Evolutionary conservation across 78 protist species (phyloP).

Genomic region (Tieghemostelium lacteum): DNA sequence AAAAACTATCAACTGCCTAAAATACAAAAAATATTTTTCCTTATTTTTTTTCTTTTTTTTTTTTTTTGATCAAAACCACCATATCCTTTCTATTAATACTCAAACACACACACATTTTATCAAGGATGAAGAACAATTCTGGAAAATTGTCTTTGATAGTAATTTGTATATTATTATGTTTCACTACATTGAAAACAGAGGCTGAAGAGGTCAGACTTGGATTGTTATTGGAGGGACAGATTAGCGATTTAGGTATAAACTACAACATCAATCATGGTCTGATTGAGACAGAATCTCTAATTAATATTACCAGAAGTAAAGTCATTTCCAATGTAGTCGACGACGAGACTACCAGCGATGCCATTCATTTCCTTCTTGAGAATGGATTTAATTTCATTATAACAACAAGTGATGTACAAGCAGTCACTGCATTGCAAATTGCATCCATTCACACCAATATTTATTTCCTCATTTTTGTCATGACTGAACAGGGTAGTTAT

Average conservation of each 20-base stretch:
- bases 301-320: neutral
- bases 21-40: too few relatives aligned
- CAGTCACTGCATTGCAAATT: constrained; percentile 15
- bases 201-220: too few relatives aligned
- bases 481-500: neutral
- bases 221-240: constrained; percentile 26
- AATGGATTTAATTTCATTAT: constrained; percentile 32
- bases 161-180: too few relatives aligned
- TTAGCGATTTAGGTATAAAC: constrained; percentile 49
- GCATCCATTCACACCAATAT: neutral
- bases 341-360: constrained; percentile 16
- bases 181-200: too few relatives aligned
- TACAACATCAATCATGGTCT: constrained; percentile 41
- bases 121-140: too few relatives aligned
- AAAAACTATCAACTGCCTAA: too few relatives aligned
- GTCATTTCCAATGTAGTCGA: neutral
- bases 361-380: neutral
- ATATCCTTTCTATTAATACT: too few relatives aligned
- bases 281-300: constrained; percentile 15
- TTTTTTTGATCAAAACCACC: too few relatives aligned
- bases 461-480: constrained; percentile 14
- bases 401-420: constrained; percentile 12
- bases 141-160: too few relatives aligned
- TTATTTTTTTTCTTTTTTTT: too few relatives aligned
- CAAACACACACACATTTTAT: too few relatives aligned